Evolutionary conservation across 2,329 filamentous ascomycete species (phyloP).

Genomic region (Hymenotorrendiella dingleyae): DNA sequence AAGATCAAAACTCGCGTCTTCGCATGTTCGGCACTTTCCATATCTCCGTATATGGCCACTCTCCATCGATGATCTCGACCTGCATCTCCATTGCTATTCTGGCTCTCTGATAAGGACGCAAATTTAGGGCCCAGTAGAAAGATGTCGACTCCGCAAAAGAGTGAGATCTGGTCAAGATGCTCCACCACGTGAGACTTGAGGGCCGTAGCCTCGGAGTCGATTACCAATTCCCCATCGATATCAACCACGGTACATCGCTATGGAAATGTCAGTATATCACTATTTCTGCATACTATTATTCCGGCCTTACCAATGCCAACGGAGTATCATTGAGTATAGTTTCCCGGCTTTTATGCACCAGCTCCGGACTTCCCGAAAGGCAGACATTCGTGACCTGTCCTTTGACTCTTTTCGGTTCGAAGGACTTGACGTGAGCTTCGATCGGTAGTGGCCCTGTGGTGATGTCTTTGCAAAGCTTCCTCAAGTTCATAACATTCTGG

Average conservation of each 20-base stretch:
- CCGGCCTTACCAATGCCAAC: slow-evolving; percentile 72
- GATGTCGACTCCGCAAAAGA: slow-evolving; percentile 90
- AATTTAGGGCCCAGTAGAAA: slow-evolving; percentile 91
- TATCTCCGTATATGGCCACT: slow-evolving; percentile 90
- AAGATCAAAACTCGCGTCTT: slow-evolving; percentile 95
- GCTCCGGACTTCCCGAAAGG: slow-evolving; percentile 79
- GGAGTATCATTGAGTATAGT: slow-evolving; percentile 88
- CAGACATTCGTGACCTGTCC: slow-evolving; percentile 79
- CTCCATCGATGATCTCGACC: slow-evolving; percentile 83
- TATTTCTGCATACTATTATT: not conserved
- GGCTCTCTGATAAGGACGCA: slow-evolving; percentile 66
- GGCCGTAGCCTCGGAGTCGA: slow-evolving; percentile 60
- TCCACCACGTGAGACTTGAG: slow-evolving; percentile 72
- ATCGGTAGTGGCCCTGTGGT: slow-evolving; percentile 65
- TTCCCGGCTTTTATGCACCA: slow-evolving; percentile 84
- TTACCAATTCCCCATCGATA: slow-evolving; percentile 84
- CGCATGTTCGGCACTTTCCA: slow-evolving; percentile 91
- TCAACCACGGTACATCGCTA: slow-evolving; percentile 92
- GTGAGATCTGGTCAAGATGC: slow-evolving; percentile 80
- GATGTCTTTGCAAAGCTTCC: slow-evolving; percentile 75
- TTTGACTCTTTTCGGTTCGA: slow-evolving; percentile 67
- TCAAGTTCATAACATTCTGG: slow-evolving; percentile 75
- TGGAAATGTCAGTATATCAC: slow-evolving; percentile 27
- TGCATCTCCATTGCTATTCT: slow-evolving; percentile 70
- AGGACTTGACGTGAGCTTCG: slow-evolving; percentile 78